Conservation (phyloP, 108 stramenopile species). For the Skeletonema potamos region DNA sequence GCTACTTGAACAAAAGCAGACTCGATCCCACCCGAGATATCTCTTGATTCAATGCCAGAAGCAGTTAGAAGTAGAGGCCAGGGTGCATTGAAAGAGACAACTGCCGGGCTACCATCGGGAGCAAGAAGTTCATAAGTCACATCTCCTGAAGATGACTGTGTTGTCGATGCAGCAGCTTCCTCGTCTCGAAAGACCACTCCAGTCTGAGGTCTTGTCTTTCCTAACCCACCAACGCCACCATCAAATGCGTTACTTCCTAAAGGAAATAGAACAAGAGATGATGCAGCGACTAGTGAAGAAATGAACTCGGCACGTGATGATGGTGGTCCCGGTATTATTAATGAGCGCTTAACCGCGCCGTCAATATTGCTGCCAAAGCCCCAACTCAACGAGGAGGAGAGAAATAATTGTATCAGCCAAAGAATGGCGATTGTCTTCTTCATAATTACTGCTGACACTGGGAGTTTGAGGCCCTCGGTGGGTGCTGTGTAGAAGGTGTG, state of each 20-base stretch:
- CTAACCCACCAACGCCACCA: slow-evolving; percentile 82
- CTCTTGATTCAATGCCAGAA: slow-evolving; percentile 69
- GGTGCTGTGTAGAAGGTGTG: no score
- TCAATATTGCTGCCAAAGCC: background rate
- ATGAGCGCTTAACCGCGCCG: background rate
- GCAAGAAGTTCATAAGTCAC: slow-evolving; percentile 37
- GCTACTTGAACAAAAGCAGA: slow-evolving; percentile 79
- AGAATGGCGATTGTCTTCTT: background rate
- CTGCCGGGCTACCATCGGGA: slow-evolving; percentile 38
- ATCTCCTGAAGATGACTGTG: slow-evolving; percentile 22
- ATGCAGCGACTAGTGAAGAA: background rate
- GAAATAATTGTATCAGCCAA: background rate
- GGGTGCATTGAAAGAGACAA: slow-evolving; percentile 35
- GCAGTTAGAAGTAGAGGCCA: slow-evolving; percentile 61
- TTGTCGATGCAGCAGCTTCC: slow-evolving; percentile 13
- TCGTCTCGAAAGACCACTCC: slow-evolving; percentile 66
- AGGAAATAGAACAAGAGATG: slow-evolving; percentile 9
- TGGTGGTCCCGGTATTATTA: background rate
- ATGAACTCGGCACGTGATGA: background rate
- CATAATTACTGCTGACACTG: background rate
- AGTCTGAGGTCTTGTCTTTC: slow-evolving; percentile 82
- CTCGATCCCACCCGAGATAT: slow-evolving; percentile 61
- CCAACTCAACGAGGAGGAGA: background rate
- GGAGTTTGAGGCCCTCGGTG: no score
- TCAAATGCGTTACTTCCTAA: slow-evolving; percentile 56